These are phyloP conservation scores for Protomyces inouyei DNA, from an alignment of 1,139 yeast species.

Conservation along the genomic window DNA sequence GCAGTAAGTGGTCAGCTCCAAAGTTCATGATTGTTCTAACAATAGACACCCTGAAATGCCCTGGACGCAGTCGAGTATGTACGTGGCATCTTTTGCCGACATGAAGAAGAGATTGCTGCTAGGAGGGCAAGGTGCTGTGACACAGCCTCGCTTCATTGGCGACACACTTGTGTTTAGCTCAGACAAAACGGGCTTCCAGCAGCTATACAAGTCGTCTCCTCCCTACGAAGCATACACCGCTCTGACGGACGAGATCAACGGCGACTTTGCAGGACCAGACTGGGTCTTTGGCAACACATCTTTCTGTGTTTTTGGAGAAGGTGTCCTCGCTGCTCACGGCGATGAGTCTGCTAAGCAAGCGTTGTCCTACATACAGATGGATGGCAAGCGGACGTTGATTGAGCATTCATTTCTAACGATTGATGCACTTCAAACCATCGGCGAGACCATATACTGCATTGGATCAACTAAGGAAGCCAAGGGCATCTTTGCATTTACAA, in stretches of 20 bases:
- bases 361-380: not conserved
- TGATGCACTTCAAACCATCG: slow-evolving; percentile 1
- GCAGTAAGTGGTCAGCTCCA: not conserved
- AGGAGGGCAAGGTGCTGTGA: slow-evolving; percentile 1
- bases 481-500: slow-evolving; percentile 2
- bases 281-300: slow-evolving; percentile 18
- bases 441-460: not conserved
- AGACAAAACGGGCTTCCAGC: slow-evolving; percentile 19
- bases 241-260: not conserved
- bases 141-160: slow-evolving; percentile 11
- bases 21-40: not conserved
- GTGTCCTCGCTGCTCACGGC: not conserved
- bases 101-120: not conserved
- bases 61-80: slow-evolving; percentile 18
- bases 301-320: not conserved
- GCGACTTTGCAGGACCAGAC: slow-evolving; percentile 17
- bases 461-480: slow-evolving; percentile 11
- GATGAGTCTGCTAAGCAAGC: not conserved
- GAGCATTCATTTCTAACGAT: slow-evolving; percentile 13
- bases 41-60: slow-evolving; percentile 17
- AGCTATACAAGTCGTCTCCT: slow-evolving; percentile 4
- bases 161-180: slow-evolving; percentile 5
- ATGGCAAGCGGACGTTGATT: not conserved
- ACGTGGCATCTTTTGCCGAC: slow-evolving; percentile 1
- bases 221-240: not conserved